Conservation (phyloP, 2,329 filamentous ascomycete genomes). For the Sclerotinia borealis region DNA sequence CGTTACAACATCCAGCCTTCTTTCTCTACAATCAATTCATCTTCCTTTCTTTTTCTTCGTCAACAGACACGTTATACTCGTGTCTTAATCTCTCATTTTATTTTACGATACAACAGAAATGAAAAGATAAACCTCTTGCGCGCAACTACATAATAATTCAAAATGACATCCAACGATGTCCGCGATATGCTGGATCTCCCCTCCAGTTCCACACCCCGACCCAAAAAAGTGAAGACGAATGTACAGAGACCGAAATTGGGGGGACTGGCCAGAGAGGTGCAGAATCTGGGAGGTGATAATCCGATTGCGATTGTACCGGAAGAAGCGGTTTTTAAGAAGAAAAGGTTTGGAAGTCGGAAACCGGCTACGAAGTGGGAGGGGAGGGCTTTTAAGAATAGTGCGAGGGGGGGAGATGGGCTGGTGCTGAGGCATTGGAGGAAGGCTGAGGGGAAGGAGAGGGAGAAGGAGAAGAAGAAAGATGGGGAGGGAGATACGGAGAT, state of each 20-base stretch:
- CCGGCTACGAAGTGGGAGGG: conserved; percentile 59
- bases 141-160: conserved; percentile 17
- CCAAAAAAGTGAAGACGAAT: conserved; percentile 69
- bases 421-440: conserved; percentile 73
- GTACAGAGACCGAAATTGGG: conserved; percentile 56
- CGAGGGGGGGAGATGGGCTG: conserved; percentile 60
- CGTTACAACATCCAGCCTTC: not conserved
- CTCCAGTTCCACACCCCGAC: conserved; percentile 45
- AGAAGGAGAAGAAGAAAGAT: conserved; percentile 37
- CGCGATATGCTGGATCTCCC: conserved; percentile 84
- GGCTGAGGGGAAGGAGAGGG: conserved; percentile 46
- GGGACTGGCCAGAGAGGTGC: conserved; percentile 59
- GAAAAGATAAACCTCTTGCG: not conserved
- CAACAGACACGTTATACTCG: not conserved
- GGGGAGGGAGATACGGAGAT: conserved; percentile 37
- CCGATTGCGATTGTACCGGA: conserved; percentile 62
- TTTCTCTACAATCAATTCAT: not conserved
- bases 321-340: conserved; percentile 53
- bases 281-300: conserved; percentile 59
- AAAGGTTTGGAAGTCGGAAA: conserved; percentile 48
- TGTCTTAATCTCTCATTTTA: not conserved
- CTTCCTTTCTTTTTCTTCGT: not conserved
- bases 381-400: conserved; percentile 69
- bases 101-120: not conserved
- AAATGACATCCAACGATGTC: conserved; percentile 71